Evolutionary conservation across 257 asterid species (phyloP).

Genomic region (Echium plantagineum): DNA sequence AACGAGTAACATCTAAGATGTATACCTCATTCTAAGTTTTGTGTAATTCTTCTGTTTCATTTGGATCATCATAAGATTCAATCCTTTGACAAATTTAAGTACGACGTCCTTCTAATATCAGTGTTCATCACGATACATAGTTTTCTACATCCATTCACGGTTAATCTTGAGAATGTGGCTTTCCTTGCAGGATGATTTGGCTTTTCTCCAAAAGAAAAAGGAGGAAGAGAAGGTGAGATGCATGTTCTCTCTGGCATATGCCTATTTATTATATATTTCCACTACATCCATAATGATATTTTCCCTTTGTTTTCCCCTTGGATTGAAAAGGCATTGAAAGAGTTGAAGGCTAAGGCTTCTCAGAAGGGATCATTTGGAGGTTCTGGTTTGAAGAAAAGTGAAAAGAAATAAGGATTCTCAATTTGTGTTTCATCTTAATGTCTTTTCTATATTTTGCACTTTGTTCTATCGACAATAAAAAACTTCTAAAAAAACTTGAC

Average conservation of each 20-base stretch:
- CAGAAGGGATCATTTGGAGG: conserved; percentile 66
- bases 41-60: too few species aligned
- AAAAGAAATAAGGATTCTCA: conserved; percentile 42
- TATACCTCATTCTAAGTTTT: too few species aligned
- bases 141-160: not conserved
- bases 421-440: too few species aligned
- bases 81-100: too few species aligned
- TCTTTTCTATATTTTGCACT: too few species aligned
- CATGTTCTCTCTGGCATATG: not conserved
- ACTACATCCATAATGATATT: not conserved
- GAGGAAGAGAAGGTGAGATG: conserved; percentile 66
- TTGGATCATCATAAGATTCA: too few species aligned
- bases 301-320: not conserved
- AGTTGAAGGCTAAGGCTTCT: conserved; percentile 64
- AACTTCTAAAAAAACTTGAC: too few species aligned
- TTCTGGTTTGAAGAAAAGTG: conserved; percentile 74
- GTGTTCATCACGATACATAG: too few species aligned
- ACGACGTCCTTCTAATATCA: too few species aligned
- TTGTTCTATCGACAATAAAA: too few species aligned
- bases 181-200: conserved; percentile 47
- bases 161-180: not conserved
- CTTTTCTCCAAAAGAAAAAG: conserved; percentile 63
- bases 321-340: too few species aligned
- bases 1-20: too few species aligned
- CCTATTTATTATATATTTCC: not conserved